Evolutionary conservation across 2,329 filamentous ascomycete genomes (phyloP), one percentile per base, ranked within the genome.

Genomic region (Trichoderma endophyticum): DNA sequence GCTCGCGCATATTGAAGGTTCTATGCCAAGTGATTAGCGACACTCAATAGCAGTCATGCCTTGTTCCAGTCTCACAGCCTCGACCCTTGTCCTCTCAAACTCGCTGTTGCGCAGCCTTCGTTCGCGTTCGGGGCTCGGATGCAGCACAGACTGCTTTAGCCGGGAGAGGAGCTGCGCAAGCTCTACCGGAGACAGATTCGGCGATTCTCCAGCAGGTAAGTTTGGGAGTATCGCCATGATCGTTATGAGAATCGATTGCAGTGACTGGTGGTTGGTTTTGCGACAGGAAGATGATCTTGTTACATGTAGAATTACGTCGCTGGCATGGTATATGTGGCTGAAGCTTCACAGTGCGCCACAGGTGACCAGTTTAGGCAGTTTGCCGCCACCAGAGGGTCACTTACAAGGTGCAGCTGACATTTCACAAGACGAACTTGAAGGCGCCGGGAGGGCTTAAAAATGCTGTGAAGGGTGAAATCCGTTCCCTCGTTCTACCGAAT

Each of bases 1-100:
- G 86, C 86, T 54, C 90, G 89, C 24, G 93, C 92, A 79, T 92
- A 89, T 75, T 92, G 88, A 73, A 95, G 84, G 77, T 94, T 95
- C 89, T 93, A 74, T 18, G 4, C 8, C 15, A 21, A 39, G 5
- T 6, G 1, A 18, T 69, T 4, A 61, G 65, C 51, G 57, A 48
- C 26, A 36, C 6, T 9, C 15, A 56, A 14, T 2, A 36, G 5
- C 30, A 8, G n/a, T 18, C 8, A 26, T 56, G n/a, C 7, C 14
- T 61, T 54, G 30, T 18, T 39, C 28, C 34, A 86, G 84, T 77
- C 86, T 85, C 77, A 84, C 83, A 70, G 78, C 78, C 75, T 79
- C 79, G 43, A 83, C 76, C 64, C 79, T 81, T 39, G 79, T 79
- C 73, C 92, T 86, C 82, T 93, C 92, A 77, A 89, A 91, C 77